A percentile compares a stretch with the other conserved stretches of the same genome.
These are phyloP conservation scores for Aspergillus panamensis DNA, from an alignment of 495 filamentous ascomycete genomes.

Conservation along the genomic window DNA sequence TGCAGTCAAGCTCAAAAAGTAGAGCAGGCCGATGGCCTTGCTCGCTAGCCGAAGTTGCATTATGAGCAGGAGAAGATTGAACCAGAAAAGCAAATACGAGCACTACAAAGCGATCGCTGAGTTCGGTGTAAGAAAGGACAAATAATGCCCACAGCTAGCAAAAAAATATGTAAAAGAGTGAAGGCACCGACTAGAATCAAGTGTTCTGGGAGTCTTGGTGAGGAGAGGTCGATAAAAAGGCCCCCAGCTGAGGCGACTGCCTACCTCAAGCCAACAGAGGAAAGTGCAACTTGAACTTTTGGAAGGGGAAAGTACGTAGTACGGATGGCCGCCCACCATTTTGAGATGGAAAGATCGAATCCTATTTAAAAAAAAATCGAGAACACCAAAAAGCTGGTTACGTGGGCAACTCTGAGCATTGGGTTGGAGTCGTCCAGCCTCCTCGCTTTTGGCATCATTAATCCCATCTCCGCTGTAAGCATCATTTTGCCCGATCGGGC, in stretches of 20 bases:
- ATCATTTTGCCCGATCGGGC: slow-evolving; percentile 17
- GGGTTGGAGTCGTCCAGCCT: slow-evolving; percentile 19
- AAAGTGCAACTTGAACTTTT: slow-evolving; percentile 11
- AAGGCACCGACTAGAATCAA: neutral
- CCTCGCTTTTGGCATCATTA: slow-evolving; percentile 10
- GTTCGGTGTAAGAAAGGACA: neutral
- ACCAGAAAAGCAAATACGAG: neutral
- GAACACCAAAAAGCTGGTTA: neutral
- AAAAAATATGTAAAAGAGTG: neutral
- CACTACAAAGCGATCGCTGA: neutral
- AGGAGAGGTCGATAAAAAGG: neutral
- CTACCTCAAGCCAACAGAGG: neutral
- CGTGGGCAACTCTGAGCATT: neutral
- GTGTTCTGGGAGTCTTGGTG: neutral
- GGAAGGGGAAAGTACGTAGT: neutral
- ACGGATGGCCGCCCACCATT: neutral
- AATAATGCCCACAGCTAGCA: neutral
- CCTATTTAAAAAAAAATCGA: slow-evolving; percentile 15
- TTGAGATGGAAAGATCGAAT: neutral
- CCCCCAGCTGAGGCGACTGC: neutral
- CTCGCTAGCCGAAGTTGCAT: slow-evolving; percentile 31
- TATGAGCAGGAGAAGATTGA: slow-evolving; percentile 12
- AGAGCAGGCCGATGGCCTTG: slow-evolving; percentile 29
- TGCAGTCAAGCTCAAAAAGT: slow-evolving; percentile 38
- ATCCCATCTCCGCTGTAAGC: neutral